A percentile compares a stretch with the other conserved stretches of the same genome.
phyloP scores from a whole-genome alignment of 2,329 filamentous ascomycete genomes.

The Fusarium sublunatum region DNA sequence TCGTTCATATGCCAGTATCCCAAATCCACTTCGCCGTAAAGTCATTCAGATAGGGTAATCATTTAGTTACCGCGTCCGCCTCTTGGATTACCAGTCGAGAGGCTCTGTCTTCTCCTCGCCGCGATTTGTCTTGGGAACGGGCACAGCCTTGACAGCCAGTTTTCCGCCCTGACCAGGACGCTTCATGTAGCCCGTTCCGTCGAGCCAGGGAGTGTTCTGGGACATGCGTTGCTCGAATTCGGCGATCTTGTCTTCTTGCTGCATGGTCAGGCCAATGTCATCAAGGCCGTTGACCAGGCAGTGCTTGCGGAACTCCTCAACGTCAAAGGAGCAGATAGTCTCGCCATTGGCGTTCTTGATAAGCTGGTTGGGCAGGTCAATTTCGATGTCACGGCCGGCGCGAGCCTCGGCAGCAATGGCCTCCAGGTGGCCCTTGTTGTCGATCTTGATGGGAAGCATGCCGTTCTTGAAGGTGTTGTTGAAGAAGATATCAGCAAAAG shows the following conservation, averaged over 20 bases:
- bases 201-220: constrained; percentile 86
- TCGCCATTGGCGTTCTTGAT: constrained; percentile 82
- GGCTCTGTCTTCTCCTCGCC: constrained; percentile 87
- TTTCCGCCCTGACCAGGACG: constrained; percentile 65
- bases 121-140: constrained; percentile 88
- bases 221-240: constrained; percentile 84
- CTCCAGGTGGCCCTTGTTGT: constrained; percentile 72
- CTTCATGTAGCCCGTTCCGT: constrained; percentile 84
- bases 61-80: constrained; percentile 4
- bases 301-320: constrained; percentile 94
- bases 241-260: constrained; percentile 88
- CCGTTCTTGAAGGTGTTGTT: constrained; percentile 99
- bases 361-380: constrained; percentile 86
- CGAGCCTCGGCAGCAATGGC: constrained; percentile 80
- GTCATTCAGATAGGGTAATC: constrained; percentile 13
- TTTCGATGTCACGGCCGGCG: constrained; percentile 84
- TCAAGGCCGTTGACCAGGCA: constrained; percentile 93
- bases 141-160: constrained; percentile 68
- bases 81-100: constrained; percentile 78
- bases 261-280: constrained; percentile 94
- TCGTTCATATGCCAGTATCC: constrained; percentile 35
- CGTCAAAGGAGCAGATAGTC: constrained; percentile 81
- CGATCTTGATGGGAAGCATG: constrained; percentile 89
- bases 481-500: constrained; percentile 85
- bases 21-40: constrained; percentile 42